Base-by-base conservation (phyloP, 2,329 filamentous ascomycete genomes). In the Myriosclerotinia curreyana region DNA sequence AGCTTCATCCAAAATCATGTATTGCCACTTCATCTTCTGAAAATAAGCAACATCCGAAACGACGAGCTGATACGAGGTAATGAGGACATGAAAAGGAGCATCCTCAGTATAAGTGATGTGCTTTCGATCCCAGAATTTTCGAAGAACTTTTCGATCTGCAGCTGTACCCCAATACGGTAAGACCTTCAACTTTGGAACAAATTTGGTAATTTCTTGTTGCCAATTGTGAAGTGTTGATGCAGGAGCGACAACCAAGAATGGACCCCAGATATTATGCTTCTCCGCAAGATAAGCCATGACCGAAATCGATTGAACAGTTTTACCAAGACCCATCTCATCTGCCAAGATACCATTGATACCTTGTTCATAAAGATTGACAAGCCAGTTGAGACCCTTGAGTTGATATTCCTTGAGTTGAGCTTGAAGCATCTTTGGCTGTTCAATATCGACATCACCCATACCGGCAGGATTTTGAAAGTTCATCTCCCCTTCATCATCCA, bases 381-480 rank as follows among this genome's bases (percentile, higher is more conserved):
- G 86, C 95, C 95, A 99, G 75, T 98, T 99, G 76, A 99, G 90
- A 78, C 95, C 95, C 81, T 99, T 99, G 75, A 99, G 82, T 80
- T 99, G 95, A 78, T 99, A 99, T 76, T 99, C 95, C 76, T 99
- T 99, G 74, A 99, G 86, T 75, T 96, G 91, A 60, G 93, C 91
- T 68, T 91, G 93, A 73, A 99, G 85, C 78, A 98, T 86, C 77
- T 92, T 96, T 11, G 95, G 95, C 75, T 99, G 95, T 68, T 93
- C 88, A 64, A 99, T 92, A 73, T 96, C 91, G 70, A 96, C 92
- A 71, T 95, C 93, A 71, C 94, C 94, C 71, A 99, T 83, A 73
- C 94, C 95, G 5, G 93, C 95, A 0, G 95, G 95, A 75, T 99
- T 98, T 79, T 99, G 95, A 82, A 99, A 99, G 79, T 99, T 99